phyloP scores from a whole-genome alignment of 352 stramenopile genomes.

The Phytophthora pini region DNA sequence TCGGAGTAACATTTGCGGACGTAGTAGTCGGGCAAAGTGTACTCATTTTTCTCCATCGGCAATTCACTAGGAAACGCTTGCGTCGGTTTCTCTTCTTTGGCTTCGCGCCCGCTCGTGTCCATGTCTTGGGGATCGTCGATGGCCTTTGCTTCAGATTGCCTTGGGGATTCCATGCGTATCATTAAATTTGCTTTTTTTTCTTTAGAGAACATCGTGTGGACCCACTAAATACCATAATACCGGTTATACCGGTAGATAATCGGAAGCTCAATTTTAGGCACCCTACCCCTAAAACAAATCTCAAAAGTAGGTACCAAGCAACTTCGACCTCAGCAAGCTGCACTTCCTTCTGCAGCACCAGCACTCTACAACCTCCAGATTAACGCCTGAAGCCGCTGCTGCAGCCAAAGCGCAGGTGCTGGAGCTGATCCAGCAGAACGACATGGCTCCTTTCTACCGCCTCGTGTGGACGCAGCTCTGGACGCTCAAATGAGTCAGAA shows the following conservation, averaged over 20 bases:
- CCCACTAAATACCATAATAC: too few relatives aligned
- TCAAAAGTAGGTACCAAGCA: too few relatives aligned
- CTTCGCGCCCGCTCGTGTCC: too few relatives aligned
- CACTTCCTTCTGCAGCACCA: constrained; percentile 85
- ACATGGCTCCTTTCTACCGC: constrained; percentile 88
- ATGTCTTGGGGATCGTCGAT: neutral
- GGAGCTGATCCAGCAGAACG: constrained; percentile 60
- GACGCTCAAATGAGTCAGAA: constrained; percentile 58
- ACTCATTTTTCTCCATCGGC: too few relatives aligned
- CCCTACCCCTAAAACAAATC: too few relatives aligned
- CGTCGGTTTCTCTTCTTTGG: too few relatives aligned
- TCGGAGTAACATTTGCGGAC: neutral
- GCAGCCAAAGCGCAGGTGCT: constrained; percentile 62
- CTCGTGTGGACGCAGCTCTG: constrained; percentile 63
- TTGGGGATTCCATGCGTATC: too few relatives aligned
- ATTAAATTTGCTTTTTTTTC: too few relatives aligned
- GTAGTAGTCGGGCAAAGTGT: neutral
- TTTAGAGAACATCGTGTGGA: too few relatives aligned
- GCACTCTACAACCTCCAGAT: constrained; percentile 46
- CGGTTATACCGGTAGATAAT: too few relatives aligned
- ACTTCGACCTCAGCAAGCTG: constrained; percentile 55
- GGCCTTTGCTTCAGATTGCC: too few relatives aligned
- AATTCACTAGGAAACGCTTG: too few relatives aligned
- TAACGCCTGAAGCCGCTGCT: constrained; percentile 45
- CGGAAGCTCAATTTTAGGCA: constrained; percentile 1